Evolutionary conservation across 768 basidiomycete genomes (phyloP).

Genomic region (Suillus occidentalis): DNA sequence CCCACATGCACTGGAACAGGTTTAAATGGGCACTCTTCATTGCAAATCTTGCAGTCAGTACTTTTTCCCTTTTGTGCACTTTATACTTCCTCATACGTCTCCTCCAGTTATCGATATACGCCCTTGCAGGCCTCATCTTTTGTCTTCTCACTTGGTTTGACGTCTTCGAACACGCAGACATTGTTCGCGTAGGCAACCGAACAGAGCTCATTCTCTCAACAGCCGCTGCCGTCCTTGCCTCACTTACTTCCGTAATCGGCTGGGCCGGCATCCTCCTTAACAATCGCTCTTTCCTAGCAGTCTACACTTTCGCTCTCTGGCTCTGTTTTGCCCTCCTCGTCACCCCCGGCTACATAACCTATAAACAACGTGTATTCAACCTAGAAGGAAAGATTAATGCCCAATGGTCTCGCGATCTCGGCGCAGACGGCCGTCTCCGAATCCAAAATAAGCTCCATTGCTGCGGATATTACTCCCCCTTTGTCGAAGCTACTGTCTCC

Average conservation of each 20-base stretch:
- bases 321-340: slow-evolving; percentile 69
- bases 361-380: slow-evolving; percentile 73
- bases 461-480: slow-evolving; percentile 81
- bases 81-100: neutral
- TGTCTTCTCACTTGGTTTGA: slow-evolving; percentile 78
- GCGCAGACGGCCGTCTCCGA: slow-evolving; percentile 56
- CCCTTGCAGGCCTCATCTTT: slow-evolving; percentile 59
- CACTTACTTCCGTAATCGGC: slow-evolving; percentile 69
- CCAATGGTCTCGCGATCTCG: slow-evolving; percentile 70
- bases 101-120: slow-evolving; percentile 56
- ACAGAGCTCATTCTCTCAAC: slow-evolving; percentile 72
- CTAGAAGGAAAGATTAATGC: slow-evolving; percentile 79
- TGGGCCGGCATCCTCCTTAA: slow-evolving; percentile 83
- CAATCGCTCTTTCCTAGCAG: slow-evolving; percentile 78
- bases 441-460: slow-evolving; percentile 76
- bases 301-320: slow-evolving; percentile 75
- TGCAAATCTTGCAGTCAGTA: slow-evolving; percentile 25
- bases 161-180: slow-evolving; percentile 66
- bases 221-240: slow-evolving; percentile 54
- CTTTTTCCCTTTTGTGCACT: neutral
- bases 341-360: slow-evolving; percentile 76
- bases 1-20: slow-evolving; percentile 68
- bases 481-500: slow-evolving; percentile 74
- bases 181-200: slow-evolving; percentile 69
- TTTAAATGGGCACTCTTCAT: slow-evolving; percentile 83